Percentiles rank a stretch among this genome's conserved stretches.
Evolutionary conservation across 139 green algal genomes (phyloP).

Genomic region (Axilococcus clingmanii): DNA sequence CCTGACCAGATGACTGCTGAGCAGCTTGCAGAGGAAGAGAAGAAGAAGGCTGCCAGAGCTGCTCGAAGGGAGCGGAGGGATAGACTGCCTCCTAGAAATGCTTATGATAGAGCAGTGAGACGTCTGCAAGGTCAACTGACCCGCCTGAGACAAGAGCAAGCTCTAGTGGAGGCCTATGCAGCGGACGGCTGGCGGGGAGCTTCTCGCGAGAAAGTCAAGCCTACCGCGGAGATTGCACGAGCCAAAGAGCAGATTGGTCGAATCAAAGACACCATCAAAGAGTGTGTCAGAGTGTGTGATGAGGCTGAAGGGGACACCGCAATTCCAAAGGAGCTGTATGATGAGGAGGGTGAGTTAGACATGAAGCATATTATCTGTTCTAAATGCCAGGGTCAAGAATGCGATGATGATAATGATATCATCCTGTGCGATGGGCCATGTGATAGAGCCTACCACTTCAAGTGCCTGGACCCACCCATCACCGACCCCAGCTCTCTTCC

Average conservation of each 20-base stretch:
- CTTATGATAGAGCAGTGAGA: constrained; percentile 20
- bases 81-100: background rate
- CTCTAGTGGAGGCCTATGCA: constrained; percentile 39
- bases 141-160: constrained; percentile 33
- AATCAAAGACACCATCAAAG: constrained; percentile 47
- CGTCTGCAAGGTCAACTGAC: constrained; percentile 33
- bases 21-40: no score
- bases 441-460: constrained; percentile 65
- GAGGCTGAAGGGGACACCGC: constrained; percentile 23
- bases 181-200: constrained; percentile 57
- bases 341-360: constrained; percentile 58
- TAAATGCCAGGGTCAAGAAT: constrained; percentile 47
- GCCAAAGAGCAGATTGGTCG: constrained; percentile 36
- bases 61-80: background rate
- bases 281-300: constrained; percentile 47
- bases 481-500: constrained; percentile 22
- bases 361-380: constrained; percentile 70
- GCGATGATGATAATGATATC: constrained; percentile 79
- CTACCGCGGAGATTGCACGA: constrained; percentile 43
- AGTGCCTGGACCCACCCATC: constrained; percentile 41
- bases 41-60: background rate
- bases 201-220: constrained; percentile 49
- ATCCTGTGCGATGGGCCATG: constrained; percentile 85
- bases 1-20: no score
- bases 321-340: constrained; percentile 36